Conservation (phyloP, 2,329 filamentous ascomycete genomes). For the Colletotrichum sp. region DNA sequence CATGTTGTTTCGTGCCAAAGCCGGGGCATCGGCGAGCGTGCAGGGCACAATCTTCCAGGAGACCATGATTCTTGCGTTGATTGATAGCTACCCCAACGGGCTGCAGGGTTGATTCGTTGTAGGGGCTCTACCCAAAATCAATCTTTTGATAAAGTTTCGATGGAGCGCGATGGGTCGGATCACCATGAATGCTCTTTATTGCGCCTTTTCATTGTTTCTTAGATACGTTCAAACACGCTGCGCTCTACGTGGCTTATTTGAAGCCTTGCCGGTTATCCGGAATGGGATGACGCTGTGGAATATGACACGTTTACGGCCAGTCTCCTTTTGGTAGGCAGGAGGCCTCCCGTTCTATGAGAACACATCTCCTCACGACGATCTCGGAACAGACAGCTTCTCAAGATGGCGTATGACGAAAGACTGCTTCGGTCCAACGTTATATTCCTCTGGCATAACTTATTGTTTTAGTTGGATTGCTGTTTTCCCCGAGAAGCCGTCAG, state of each 20-base stretch:
- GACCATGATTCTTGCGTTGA: neutral
- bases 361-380: neutral
- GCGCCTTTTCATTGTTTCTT: neutral
- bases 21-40: conserved; percentile 23
- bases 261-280: neutral
- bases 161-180: neutral
- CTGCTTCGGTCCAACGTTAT: rapidly evolving
- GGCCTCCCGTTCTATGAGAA: neutral
- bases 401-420: neutral
- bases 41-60: conserved; percentile 15
- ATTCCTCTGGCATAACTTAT: neutral
- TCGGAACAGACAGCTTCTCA: neutral
- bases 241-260: neutral
- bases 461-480: neutral
- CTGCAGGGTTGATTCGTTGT: neutral
- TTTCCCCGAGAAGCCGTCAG: neutral
- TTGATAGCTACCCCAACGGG: neutral
- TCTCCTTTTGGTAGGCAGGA: neutral
- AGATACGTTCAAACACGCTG: neutral
- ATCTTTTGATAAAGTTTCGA: neutral
- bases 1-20: conserved; percentile 27
- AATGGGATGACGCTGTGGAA: neutral
- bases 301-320: neutral
- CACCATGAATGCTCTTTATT: neutral
- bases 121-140: neutral